Evolutionary conservation across 2,329 filamentous ascomycete species (phyloP).

Genomic region (Penicillium thymicola): DNA sequence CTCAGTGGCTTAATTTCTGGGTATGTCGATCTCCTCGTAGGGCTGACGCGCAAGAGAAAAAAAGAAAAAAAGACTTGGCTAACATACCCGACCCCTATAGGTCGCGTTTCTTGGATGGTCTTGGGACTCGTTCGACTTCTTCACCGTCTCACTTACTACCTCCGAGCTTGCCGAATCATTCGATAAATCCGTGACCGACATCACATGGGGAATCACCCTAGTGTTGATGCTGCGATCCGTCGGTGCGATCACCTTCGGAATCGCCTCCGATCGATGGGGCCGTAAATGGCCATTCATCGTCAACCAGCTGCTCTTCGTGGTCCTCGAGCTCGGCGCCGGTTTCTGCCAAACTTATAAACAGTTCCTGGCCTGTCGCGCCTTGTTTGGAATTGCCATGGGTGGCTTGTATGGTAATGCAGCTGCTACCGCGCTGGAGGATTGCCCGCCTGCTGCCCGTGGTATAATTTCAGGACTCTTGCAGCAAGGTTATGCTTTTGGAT

Average conservation of each 20-base stretch:
- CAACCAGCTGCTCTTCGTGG: conserved; percentile 60
- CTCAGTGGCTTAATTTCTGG: conserved; percentile 60
- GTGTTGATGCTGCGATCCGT: conserved; percentile 61
- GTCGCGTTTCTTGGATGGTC: conserved; percentile 50
- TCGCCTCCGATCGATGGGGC: conserved; percentile 51
- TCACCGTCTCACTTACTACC: conserved; percentile 59
- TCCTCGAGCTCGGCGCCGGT: conserved; percentile 58
- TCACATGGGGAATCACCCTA: conserved; percentile 58
- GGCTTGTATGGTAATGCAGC: conserved; percentile 61
- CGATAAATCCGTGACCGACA: conserved; percentile 53
- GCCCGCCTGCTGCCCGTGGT: conserved; percentile 56
- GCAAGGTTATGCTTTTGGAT: conserved; percentile 63
- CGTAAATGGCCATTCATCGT: conserved; percentile 59
- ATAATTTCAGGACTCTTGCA: conserved; percentile 61
- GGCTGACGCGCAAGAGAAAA: not conserved
- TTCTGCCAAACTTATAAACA: conserved; percentile 58
- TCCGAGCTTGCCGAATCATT: conserved; percentile 53
- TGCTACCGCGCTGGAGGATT: conserved; percentile 62
- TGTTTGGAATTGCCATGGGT: conserved; percentile 65
- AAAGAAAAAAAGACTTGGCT: not conserved
- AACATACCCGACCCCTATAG: conserved; percentile 19
- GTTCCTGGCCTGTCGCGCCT: conserved; percentile 57
- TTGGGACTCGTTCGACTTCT: conserved; percentile 61
- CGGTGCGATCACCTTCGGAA: conserved; percentile 58
- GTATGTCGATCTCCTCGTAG: conserved; percentile 22